Evolutionary conservation across 495 filamentous ascomycete genomes (phyloP).

Genomic region (Sordaria brevicollis): DNA sequence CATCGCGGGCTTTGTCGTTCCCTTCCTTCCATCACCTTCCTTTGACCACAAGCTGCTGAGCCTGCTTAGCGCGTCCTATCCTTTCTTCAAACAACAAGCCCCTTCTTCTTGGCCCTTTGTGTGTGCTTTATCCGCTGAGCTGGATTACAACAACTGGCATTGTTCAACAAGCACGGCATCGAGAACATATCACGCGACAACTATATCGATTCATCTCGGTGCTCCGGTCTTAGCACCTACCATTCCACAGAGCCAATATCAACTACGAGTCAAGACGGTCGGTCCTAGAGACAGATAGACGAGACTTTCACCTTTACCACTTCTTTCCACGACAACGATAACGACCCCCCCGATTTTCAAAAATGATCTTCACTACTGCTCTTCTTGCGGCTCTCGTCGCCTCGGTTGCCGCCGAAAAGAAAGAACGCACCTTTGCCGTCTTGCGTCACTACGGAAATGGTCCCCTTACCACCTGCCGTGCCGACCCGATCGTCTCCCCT

Average conservation of each 20-base stretch:
- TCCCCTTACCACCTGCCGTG: conserved; percentile 46
- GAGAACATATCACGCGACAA: not conserved
- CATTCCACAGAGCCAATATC: not conserved
- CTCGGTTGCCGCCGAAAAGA: conserved; percentile 22
- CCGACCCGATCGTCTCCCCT: conserved; percentile 57
- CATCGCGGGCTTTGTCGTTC: conserved; percentile 7
- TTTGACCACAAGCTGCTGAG: conserved; percentile 10
- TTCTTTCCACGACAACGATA: not conserved
- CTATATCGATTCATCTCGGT: not conserved
- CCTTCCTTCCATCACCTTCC: conserved; percentile 9
- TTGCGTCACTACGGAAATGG: conserved; percentile 32
- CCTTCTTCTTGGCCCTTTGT: not conserved
- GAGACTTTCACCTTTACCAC: not conserved
- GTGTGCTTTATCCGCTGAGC: not conserved
- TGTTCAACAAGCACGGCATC: not conserved
- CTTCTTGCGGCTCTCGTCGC: conserved; percentile 8
- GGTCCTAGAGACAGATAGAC: conserved; percentile 3
- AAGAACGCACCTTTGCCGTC: conserved; percentile 32
- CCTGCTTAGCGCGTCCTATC: conserved; percentile 10
- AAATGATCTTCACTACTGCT: conserved; percentile 18
- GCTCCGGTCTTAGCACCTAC: not conserved
- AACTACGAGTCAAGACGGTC: not conserved
- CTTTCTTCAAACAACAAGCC: conserved; percentile 4
- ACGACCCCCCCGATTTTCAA: conserved; percentile 11
- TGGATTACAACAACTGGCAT: not conserved